Percentiles rank a stretch among this genome's conserved stretches.
Evolutionary conservation across 495 filamentous ascomycete species (phyloP).

Genomic region (Halenospora varia): DNA sequence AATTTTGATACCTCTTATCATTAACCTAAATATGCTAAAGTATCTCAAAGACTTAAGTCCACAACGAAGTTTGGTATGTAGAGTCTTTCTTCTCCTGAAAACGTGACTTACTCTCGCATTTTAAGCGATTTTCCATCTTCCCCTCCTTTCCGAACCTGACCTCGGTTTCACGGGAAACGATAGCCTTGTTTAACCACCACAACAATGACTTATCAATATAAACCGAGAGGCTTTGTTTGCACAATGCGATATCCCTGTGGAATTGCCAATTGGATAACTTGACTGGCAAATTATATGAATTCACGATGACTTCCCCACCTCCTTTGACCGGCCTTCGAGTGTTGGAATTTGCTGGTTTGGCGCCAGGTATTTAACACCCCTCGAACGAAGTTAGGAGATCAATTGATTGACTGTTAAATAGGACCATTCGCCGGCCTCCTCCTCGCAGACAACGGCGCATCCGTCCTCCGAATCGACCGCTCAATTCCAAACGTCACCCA

Average conservation of each 20-base stretch:
- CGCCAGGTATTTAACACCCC: slow-evolving; percentile 58
- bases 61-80: too few relatives aligned
- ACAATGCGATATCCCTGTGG: background rate
- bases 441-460: slow-evolving; percentile 83
- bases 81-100: background rate
- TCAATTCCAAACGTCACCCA: slow-evolving; percentile 28
- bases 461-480: slow-evolving; percentile 84
- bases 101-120: background rate
- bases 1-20: too few relatives aligned
- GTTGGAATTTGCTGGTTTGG: slow-evolving; percentile 85
- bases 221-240: background rate
- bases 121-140: background rate
- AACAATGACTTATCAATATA: background rate
- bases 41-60: too few relatives aligned
- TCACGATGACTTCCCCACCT: slow-evolving; percentile 30
- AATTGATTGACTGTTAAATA: slow-evolving; percentile 24
- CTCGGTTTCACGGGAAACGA: background rate
- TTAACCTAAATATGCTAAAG: too few relatives aligned
- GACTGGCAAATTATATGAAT: background rate
- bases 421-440: slow-evolving; percentile 88
- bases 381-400: background rate
- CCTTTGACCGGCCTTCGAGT: slow-evolving; percentile 76
- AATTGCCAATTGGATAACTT: background rate
- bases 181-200: background rate
- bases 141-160: background rate